A percentile compares a stretch with the other conserved stretches of the same genome.
These are phyloP conservation scores for Fragaria iinumae DNA, from an alignment of 306 rosid genomes.

Conservation along the genomic window DNA sequence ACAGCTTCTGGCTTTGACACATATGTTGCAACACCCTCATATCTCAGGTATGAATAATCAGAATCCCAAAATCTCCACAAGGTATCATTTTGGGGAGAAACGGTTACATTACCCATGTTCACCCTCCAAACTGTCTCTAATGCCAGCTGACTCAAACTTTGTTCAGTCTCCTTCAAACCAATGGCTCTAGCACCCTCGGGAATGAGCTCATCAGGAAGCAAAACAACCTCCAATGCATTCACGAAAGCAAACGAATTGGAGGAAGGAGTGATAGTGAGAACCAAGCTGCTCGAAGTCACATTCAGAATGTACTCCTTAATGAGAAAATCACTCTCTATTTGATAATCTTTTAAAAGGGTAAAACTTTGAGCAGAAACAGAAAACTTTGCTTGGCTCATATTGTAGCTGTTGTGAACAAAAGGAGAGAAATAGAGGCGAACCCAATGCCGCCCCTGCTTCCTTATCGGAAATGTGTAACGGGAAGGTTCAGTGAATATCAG, in stretches of 20 bases:
- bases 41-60: slow-evolving; percentile 36
- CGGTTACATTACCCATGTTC: slow-evolving; percentile 59
- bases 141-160: slow-evolving; percentile 36
- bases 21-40: slow-evolving; percentile 22
- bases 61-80: slow-evolving; percentile 57
- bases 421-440: slow-evolving; percentile 66
- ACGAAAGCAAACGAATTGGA: slow-evolving; percentile 54
- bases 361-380: slow-evolving; percentile 61
- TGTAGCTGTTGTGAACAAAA: slow-evolving; percentile 30
- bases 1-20: slow-evolving; percentile 40
- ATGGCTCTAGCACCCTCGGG: slow-evolving; percentile 33
- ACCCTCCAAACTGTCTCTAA: slow-evolving; percentile 59
- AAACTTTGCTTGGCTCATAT: slow-evolving; percentile 53
- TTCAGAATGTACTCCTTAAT: slow-evolving; percentile 54
- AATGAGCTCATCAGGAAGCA: slow-evolving; percentile 48
- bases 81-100: slow-evolving; percentile 43
- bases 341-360: slow-evolving; percentile 48
- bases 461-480: slow-evolving; percentile 51
- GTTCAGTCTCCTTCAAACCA: slow-evolving; percentile 23
- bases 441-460: slow-evolving; percentile 54
- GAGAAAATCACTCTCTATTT: slow-evolving; percentile 17
- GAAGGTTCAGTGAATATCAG: slow-evolving; percentile 40
- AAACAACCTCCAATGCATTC: slow-evolving; percentile 63
- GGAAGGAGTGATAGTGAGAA: slow-evolving; percentile 54
- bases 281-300: slow-evolving; percentile 37